A percentile compares a stretch with the other conserved stretches of the same genome.
Conservation (phyloP, 2,329 filamentous ascomycete genomes). For the Allantophomopsis cytisporea region DNA sequence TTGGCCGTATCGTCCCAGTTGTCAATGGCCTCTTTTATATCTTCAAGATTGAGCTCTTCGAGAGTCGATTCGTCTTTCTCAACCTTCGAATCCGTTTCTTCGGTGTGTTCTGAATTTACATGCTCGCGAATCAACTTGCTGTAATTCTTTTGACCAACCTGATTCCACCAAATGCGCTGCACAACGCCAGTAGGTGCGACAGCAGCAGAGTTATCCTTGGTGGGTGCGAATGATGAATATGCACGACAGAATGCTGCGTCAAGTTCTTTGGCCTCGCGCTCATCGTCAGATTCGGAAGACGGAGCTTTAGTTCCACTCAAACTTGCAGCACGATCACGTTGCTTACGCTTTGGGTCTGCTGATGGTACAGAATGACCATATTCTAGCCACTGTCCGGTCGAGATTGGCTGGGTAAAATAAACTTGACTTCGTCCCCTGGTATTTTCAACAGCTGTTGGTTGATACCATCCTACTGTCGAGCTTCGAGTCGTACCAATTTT, state of each 20-base stretch:
- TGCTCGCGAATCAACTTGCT: constrained; percentile 37
- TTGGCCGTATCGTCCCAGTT: constrained; percentile 39
- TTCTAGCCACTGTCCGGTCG: constrained; percentile 57
- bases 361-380: constrained; percentile 49
- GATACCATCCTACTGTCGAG: constrained; percentile 31
- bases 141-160: constrained; percentile 50
- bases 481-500: constrained; percentile 53
- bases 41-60: constrained; percentile 7
- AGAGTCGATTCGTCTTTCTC: constrained; percentile 15
- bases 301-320: constrained; percentile 41
- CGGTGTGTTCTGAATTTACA: constrained; percentile 1
- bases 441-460: constrained; percentile 17
- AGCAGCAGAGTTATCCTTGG: constrained; percentile 58
- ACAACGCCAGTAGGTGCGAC: constrained; percentile 55
- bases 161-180: constrained; percentile 65
- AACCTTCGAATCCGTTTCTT: not conserved
- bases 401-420: constrained; percentile 54
- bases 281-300: constrained; percentile 27
- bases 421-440: constrained; percentile 25
- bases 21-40: constrained; percentile 33
- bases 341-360: constrained; percentile 43
- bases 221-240: constrained; percentile 70
- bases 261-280: constrained; percentile 51
- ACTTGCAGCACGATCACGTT: constrained; percentile 60
- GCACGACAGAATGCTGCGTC: constrained; percentile 64